A percentile compares a stretch with the other conserved stretches of the same genome.
Evolutionary conservation across 768 basidiomycete genomes (phyloP).

Genomic region (Neoboletus subvelutipes): DNA sequence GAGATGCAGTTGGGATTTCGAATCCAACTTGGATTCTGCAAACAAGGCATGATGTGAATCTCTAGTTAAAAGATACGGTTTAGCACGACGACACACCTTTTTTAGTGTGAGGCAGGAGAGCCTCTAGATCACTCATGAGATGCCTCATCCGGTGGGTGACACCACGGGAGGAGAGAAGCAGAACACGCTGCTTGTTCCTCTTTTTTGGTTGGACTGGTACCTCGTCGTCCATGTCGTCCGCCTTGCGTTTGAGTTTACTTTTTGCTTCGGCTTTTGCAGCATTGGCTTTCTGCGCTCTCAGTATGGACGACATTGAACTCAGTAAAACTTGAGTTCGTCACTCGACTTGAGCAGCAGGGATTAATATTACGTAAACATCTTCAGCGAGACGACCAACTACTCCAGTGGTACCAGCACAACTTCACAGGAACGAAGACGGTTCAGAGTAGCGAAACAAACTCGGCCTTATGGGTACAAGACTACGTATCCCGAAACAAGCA

Average conservation of each 20-base stretch:
- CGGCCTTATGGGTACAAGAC: slow-evolving; percentile 11
- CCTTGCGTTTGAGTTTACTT: slow-evolving; percentile 60
- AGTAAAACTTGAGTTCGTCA: neutral
- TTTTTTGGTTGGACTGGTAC: slow-evolving; percentile 44
- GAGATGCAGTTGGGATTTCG: slow-evolving; percentile 89
- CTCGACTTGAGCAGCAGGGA: neutral
- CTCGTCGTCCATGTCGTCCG: slow-evolving; percentile 57
- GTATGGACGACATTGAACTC: slow-evolving; percentile 56
- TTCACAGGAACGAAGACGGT: neutral
- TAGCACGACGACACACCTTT: slow-evolving; percentile 65
- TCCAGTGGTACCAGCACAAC: neutral
- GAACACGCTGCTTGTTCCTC: slow-evolving; percentile 93
- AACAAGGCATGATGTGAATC: neutral
- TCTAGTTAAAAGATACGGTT: neutral
- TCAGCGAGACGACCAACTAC: neutral
- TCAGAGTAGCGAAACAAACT: neutral
- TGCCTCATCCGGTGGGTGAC: slow-evolving; percentile 97
- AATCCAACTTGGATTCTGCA: slow-evolving; percentile 94
- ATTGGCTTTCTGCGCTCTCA: slow-evolving; percentile 62
- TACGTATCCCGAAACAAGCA: slow-evolving; percentile 5
- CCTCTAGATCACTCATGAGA: slow-evolving; percentile 92
- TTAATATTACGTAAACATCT: slow-evolving; percentile 27
- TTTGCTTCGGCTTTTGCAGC: slow-evolving; percentile 46
- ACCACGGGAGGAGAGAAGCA: slow-evolving; percentile 90
- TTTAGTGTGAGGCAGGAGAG: slow-evolving; percentile 89